These are phyloP conservation scores for Tolypocladium guangdongense DNA, from an alignment of 2,329 filamentous ascomycete species.

Conservation along the genomic window DNA sequence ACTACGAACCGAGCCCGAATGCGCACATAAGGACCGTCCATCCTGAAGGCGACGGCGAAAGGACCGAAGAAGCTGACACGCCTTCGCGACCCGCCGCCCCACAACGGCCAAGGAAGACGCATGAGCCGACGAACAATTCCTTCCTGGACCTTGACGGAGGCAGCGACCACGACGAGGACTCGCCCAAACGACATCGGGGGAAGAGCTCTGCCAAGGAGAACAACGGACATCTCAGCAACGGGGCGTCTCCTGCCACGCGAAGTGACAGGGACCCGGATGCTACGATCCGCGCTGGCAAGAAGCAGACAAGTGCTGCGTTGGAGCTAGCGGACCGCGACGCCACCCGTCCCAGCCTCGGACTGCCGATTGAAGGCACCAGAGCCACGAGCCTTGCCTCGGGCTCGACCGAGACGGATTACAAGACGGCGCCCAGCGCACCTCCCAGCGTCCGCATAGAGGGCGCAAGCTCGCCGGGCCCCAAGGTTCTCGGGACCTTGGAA, in stretches of 20 bases:
- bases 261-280: constrained; percentile 13
- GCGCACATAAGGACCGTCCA: constrained; percentile 59
- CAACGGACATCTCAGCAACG: constrained; percentile 4
- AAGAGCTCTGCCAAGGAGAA: constrained; percentile 6
- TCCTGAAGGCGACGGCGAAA: constrained; percentile 26
- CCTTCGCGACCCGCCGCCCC: constrained; percentile 23
- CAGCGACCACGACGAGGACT: constrained; percentile 36
- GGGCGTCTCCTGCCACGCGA: neutral
- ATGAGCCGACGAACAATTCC: constrained; percentile 30
- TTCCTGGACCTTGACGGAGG: constrained; percentile 38
- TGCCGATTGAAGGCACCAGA: constrained; percentile 31
- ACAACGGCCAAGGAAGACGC: constrained; percentile 16
- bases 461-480: constrained; percentile 26
- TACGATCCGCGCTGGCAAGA: constrained; percentile 16
- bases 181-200: constrained; percentile 5
- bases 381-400: constrained; percentile 22
- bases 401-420: constrained; percentile 28
- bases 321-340: constrained; percentile 17
- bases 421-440: constrained; percentile 28
- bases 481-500: constrained; percentile 19
- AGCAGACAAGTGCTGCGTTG: constrained; percentile 6
- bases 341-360: constrained; percentile 23
- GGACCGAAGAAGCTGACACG: constrained; percentile 15
- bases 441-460: constrained; percentile 35
- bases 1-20: constrained; percentile 61